A percentile compares a stretch with the other conserved stretches of the same genome.
Conservation (phyloP, 306 rosid species). For the Betula pendula region DNA sequence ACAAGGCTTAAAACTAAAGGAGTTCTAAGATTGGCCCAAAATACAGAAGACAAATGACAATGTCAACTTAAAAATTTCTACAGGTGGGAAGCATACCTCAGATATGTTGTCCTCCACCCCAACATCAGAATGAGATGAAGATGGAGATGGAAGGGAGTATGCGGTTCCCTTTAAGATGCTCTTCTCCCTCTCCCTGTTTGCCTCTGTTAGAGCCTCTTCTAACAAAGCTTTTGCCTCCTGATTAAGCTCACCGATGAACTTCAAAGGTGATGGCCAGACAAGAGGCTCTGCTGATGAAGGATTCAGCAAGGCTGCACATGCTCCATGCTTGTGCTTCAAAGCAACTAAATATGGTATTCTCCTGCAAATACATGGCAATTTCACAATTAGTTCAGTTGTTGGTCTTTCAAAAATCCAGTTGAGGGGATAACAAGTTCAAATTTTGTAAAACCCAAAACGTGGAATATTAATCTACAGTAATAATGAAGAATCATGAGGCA, state of each 20-base stretch:
- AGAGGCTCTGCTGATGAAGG: conserved; percentile 93
- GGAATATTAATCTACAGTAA: not conserved
- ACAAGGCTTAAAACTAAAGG: not conserved
- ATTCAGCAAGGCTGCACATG: conserved; percentile 89
- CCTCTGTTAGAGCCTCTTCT: conserved; percentile 85
- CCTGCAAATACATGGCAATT: conserved; percentile 48
- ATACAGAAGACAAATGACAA: too few species aligned
- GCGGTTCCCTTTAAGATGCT: conserved; percentile 68
- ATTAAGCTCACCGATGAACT: conserved; percentile 83
- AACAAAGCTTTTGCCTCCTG: conserved; percentile 77
- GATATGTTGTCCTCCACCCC: conserved; percentile 58
- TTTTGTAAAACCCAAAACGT: not conserved
- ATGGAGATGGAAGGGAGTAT: conserved; percentile 63
- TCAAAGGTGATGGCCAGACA: conserved; percentile 98
- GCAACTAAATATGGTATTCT: conserved; percentile 86
- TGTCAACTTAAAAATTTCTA: too few species aligned
- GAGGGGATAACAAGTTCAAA: not conserved
- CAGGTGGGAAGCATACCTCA: conserved; percentile 44
- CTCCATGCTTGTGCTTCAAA: conserved; percentile 65
- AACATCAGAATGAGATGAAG: conserved; percentile 62
- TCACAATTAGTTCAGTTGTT: conserved; percentile 15
- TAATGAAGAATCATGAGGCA: not conserved
- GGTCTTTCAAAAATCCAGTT: not conserved
- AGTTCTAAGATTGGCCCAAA: not conserved
- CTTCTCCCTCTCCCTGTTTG: conserved; percentile 86